Base-by-base conservation (phyloP, 192 early-diverging fungal species). In the Thamnidium elegans region DNA sequence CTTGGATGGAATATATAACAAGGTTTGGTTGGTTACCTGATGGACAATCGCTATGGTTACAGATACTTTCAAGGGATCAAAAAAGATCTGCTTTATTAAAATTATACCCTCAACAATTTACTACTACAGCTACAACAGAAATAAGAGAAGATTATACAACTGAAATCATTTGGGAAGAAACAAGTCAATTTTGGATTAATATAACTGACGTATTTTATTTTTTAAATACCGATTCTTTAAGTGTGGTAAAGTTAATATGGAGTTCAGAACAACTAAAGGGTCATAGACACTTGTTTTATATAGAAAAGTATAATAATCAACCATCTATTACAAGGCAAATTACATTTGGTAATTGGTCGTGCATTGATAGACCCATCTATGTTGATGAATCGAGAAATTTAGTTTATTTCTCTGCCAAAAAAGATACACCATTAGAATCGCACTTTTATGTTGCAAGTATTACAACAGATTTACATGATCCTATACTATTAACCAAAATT, bases 1-100 rank as follows among this genome's bases (percentile, higher is more conserved):
- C 87, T 8, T 89, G 87, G 87, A 62, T 76, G 26, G 87, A 89
- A 50, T 89, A 89, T 71, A 84, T 88, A 58, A 79, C 81, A 9
- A 67, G 87, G 15, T 80, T 83, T 55, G 86, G 85, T 0, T 89
- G 87, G 87, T 32, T 80, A 19, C 81, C 84, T n/a, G 72, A 80
- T 45, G 80, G 76, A 0, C 34, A 82, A 51, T 77, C 80, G 50
- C 74, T 84, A 9, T 87, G 85, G 83, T 71, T 73, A 4, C 86
- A 88, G 30, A 61, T 89, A 9, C 58, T 89, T 31, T 75, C 81
- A 39, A 69, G 87, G 2, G 52, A 67, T 30, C 87, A 89, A 63
- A 64, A 76, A 43, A 69, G 69, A 9, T 84, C 75, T 0, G 79
- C 79, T 9, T 68, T 89, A 15, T 45, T 89, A 3, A 50, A 50